phyloP scores from a whole-genome alignment of 805 yeast species.

The Starmerella cellae region DNA sequence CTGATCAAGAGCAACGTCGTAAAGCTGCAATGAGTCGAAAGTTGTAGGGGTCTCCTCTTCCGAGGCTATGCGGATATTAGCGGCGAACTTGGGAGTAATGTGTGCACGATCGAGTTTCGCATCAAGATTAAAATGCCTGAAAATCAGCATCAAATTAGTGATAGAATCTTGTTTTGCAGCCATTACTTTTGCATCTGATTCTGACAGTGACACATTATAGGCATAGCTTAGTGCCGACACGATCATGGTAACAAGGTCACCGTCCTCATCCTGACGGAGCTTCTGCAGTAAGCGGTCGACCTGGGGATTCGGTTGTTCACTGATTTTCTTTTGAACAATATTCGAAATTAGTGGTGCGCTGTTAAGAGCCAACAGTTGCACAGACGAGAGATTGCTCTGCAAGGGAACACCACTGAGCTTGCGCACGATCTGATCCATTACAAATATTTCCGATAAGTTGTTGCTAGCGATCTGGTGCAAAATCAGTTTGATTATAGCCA shows the following conservation, averaged over 20 bases:
- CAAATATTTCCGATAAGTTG: conserved; percentile 8
- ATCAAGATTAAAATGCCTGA: background rate
- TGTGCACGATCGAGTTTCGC: too few relatives aligned
- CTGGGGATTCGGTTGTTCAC: conserved; percentile 13
- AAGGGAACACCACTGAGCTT: conserved; percentile 13
- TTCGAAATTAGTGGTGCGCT: conserved; percentile 3
- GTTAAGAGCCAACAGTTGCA: conserved; percentile 9
- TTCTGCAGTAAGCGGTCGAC: conserved; percentile 1
- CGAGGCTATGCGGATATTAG: background rate
- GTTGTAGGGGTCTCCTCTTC: background rate
- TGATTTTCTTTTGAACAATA: conserved; percentile 2
- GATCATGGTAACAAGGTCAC: background rate
- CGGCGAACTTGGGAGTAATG: background rate
- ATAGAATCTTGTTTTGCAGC: conserved; percentile 8
- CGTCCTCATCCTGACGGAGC: background rate
- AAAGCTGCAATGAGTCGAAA: conserved; percentile 3
- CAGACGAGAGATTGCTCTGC: conserved; percentile 7
- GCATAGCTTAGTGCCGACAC: conserved; percentile 10
- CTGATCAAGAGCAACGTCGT: conserved; percentile 1
- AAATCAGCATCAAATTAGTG: conserved; percentile 5
- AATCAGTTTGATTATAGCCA: conserved; percentile 8
- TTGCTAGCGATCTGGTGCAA: conserved; percentile 6
- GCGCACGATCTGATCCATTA: conserved; percentile 10
- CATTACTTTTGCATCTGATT: conserved; percentile 11
- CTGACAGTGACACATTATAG: background rate